Conservation (phyloP, 1,139 yeast species). For the Arxiozyma slooffiae region DNA sequence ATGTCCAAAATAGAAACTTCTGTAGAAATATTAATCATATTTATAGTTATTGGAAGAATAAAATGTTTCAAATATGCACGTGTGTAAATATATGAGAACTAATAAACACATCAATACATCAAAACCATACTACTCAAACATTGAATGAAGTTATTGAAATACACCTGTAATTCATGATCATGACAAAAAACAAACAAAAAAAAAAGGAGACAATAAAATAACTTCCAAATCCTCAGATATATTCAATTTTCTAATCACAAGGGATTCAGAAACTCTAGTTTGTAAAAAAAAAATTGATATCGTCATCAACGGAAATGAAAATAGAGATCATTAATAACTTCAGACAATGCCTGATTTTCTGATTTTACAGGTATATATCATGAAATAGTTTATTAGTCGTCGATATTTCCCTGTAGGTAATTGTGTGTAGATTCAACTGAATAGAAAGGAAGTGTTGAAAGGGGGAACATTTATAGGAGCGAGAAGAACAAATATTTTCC, state of each 20-base stretch:
- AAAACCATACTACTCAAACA: not conserved
- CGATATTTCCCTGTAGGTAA: not conserved
- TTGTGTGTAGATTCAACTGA: no score
- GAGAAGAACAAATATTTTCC: no score
- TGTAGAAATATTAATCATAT: not conserved
- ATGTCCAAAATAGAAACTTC: not conserved
- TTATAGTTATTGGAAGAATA: not conserved
- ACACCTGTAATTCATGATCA: slow-evolving; percentile 17
- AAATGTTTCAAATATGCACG: not conserved
- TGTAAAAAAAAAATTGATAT: slow-evolving; percentile 25
- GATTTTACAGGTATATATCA: not conserved
- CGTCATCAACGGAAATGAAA: slow-evolving; percentile 28
- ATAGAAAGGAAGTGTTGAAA: no score
- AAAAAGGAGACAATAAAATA: no score
- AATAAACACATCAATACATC: not conserved
- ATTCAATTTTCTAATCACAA: slow-evolving; percentile 31
- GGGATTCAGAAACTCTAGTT: slow-evolving; percentile 34
- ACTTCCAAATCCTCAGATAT: slow-evolving; percentile 23
- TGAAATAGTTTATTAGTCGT: no score
- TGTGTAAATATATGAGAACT: not conserved
- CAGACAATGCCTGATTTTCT: not conserved
- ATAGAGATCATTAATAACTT: not conserved
- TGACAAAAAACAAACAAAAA: not conserved
- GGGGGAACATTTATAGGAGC: no score
- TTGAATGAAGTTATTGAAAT: slow-evolving; percentile 18